A percentile compares a stretch with the other conserved stretches of the same genome.
Evolutionary conservation across 768 basidiomycete species (phyloP).

Genomic region (Pisolithus marmoratus): DNA sequence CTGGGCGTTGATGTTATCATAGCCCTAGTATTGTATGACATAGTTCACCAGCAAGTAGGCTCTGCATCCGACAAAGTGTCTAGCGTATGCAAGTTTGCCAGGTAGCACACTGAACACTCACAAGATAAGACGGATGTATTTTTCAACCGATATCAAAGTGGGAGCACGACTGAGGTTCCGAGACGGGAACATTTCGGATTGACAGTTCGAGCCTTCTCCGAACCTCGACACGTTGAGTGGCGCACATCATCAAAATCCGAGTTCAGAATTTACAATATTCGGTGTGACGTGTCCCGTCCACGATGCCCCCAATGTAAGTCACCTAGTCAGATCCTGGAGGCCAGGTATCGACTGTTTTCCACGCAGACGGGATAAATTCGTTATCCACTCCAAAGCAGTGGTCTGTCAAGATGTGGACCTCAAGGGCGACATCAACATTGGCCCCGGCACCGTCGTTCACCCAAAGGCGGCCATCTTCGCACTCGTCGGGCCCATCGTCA

Average conservation of each 20-base stretch:
- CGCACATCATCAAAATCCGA: no score
- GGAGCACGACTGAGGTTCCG: not conserved
- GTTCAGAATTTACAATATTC: no score
- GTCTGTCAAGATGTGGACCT: conserved; percentile 93
- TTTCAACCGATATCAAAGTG: no score
- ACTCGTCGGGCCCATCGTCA: conserved; percentile 82
- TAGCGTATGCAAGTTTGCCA: no score
- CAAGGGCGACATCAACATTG: conserved; percentile 91
- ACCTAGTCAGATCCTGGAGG: not conserved
- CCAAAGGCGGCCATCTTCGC: conserved; percentile 94
- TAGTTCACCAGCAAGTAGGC: no score
- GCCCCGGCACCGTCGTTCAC: conserved; percentile 86
- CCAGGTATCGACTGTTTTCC: not conserved
- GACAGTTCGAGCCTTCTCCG: no score
- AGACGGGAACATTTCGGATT: not conserved
- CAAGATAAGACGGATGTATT: no score
- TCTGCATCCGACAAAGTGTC: no score
- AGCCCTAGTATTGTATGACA: no score
- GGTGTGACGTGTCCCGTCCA: not conserved
- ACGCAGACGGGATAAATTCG: conserved; percentile 77
- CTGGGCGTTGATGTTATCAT: no score
- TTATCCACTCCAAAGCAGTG: conserved; percentile 85
- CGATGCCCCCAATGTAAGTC: conserved; percentile 23
- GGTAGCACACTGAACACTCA: no score
- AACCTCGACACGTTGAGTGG: no score